phyloP scores from a whole-genome alignment of 495 filamentous ascomycete species.

The Physcia stellaris region DNA sequence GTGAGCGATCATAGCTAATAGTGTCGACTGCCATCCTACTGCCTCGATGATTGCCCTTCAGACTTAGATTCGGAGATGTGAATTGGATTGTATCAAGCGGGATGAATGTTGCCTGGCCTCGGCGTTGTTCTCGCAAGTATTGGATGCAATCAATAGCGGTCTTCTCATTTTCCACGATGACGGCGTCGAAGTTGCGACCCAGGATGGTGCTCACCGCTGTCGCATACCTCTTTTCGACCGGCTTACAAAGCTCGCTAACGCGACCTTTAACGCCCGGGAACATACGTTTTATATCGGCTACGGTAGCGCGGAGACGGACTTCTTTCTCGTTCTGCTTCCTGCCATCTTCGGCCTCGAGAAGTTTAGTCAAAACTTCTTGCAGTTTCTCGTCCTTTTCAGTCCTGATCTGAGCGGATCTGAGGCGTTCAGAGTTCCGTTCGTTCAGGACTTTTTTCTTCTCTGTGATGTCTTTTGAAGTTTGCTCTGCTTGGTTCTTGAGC shows the following conservation, averaged over 20 bases:
- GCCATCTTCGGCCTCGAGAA: constrained; percentile 70
- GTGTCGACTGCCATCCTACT: constrained; percentile 90
- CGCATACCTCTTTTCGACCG: constrained; percentile 90
- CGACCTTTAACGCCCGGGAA: constrained; percentile 86
- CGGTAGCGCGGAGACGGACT: constrained; percentile 56
- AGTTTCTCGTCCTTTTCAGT: constrained; percentile 89
- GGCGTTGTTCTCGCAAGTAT: constrained; percentile 79
- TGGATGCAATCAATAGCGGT: constrained; percentile 88
- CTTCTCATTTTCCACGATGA: constrained; percentile 94
- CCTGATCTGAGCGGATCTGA: constrained; percentile 59
- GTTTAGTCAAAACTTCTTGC: constrained; percentile 59
- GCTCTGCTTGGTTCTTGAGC: constrained; percentile 44
- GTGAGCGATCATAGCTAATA: constrained; percentile 76
- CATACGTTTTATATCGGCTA: constrained; percentile 74
- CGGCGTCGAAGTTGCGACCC: constrained; percentile 82
- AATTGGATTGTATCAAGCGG: constrained; percentile 96
- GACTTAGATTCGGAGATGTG: constrained; percentile 68
- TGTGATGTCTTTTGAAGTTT: constrained; percentile 63
- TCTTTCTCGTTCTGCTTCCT: constrained; percentile 76
- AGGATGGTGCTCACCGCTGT: constrained; percentile 86
- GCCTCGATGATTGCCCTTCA: constrained; percentile 76
- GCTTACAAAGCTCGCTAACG: constrained; percentile 83
- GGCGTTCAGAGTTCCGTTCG: constrained; percentile 68
- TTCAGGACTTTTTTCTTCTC: constrained; percentile 85
- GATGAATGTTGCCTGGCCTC: constrained; percentile 78